Evolutionary conservation across 192 early-diverging fungal species (phyloP), one percentile per base, ranked within the genome.

Genomic region (Rhizophagus prolifer): DNA sequence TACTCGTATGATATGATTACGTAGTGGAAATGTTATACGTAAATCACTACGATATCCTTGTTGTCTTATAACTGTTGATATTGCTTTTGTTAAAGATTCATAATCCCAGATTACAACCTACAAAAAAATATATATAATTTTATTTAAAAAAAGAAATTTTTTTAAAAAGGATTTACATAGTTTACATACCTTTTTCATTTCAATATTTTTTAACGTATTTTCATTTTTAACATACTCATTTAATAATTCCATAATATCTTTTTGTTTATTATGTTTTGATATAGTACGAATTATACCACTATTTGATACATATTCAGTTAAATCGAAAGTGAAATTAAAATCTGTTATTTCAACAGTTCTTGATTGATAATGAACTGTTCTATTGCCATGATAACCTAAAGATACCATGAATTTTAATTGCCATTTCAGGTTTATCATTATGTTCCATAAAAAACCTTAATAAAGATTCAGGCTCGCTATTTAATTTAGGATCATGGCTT

Each of bases 391-490:
- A 34, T 65, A 79, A 4, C 82, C 82, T 83, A 72, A 23, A 21
- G 26, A 21, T 72, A 64, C 80, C 82, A 77, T n/a, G 82, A 77
- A 83, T 76, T 41, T 79, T 67, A 36, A 83, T 62, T 70, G 80
- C 79, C 82, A 83, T 83, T 26, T 70, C 66, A n/a, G 82, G 82
- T 30, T 67, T 69, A 25, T 83, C 79, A 28, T 83, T 83, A 31
- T 83, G 82, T 13, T 72, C 82, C 13, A 83, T 77, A 75, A 83
- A 78, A 65, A 81, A 83, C 46, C 82, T 61, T 26, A 80, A 79
- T n/a, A 83, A 47, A 46, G 36, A 23, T 26, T 70, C 68, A 26
- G 34, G 14, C 3, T 70, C 68, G 13, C 8, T 63, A 63, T 66
- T 66, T 34, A 66, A 34, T 36, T 66, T 66, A 19, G 64, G 25